These are phyloP conservation scores for Ploettnerulaceae sp. DNA, from an alignment of 2,329 filamentous ascomycete genomes.

Conservation along the genomic window DNA sequence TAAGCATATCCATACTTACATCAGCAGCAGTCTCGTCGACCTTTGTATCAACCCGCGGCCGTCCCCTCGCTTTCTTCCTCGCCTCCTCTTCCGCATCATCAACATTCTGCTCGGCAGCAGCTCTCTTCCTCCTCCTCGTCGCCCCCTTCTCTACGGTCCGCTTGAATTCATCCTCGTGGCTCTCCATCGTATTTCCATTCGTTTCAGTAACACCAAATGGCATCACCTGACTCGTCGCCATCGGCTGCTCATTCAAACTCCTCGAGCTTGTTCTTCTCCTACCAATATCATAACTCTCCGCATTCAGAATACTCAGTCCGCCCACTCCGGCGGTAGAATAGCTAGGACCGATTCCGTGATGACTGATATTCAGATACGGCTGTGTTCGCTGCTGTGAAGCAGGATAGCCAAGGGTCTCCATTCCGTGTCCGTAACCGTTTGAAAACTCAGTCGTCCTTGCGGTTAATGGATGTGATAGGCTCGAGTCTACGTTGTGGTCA, in stretches of 20 bases:
- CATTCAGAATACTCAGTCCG: slow-evolving; percentile 40
- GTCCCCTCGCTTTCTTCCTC: slow-evolving; percentile 61
- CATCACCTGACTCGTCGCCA: slow-evolving; percentile 17
- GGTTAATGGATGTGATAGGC: not conserved
- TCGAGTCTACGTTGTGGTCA: not conserved
- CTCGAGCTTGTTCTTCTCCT: slow-evolving; percentile 18
- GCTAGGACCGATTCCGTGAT: slow-evolving; percentile 15
- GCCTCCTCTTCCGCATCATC: slow-evolving; percentile 41
- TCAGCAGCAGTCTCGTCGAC: slow-evolving; percentile 75
- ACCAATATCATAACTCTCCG: slow-evolving; percentile 43
- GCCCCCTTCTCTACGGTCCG: slow-evolving; percentile 23
- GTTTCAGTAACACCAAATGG: slow-evolving; percentile 27
- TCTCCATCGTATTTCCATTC: slow-evolving; percentile 17
- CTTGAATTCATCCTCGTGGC: slow-evolving; percentile 23
- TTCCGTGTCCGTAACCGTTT: slow-evolving; percentile 8
- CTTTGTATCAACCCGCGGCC: slow-evolving; percentile 69
- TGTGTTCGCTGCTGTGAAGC: slow-evolving; percentile 8
- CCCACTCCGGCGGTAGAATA: slow-evolving; percentile 15
- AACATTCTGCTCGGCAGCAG: slow-evolving; percentile 26
- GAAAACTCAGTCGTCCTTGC: not conserved
- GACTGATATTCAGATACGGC: slow-evolving; percentile 19
- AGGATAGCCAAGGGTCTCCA: slow-evolving; percentile 24
- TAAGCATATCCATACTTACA: slow-evolving; percentile 47
- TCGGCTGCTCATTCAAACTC: not conserved
- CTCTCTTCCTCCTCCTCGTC: slow-evolving; percentile 35